Percentiles rank a stretch among this genome's conserved stretches.
phyloP scores from a whole-genome alignment of 208 protist genomes.

The Trypanosoma conorhini region DNA sequence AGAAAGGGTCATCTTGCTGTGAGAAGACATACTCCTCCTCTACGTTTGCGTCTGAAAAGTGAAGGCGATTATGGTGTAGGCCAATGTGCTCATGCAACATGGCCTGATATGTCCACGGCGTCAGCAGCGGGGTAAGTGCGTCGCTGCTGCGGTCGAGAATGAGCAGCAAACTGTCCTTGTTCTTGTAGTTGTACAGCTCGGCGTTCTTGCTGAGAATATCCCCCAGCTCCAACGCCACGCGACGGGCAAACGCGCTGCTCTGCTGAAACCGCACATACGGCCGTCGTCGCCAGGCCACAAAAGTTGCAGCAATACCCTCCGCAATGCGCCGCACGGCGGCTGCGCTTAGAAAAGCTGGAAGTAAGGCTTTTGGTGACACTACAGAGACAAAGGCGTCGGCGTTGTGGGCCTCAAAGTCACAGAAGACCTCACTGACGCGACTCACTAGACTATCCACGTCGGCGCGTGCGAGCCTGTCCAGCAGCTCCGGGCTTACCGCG shows the following conservation, averaged over 20 bases:
- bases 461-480: conserved; percentile 94
- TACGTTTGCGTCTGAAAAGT: conserved; percentile 38
- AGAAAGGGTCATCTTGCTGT: conserved; percentile 95
- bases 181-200: conserved; percentile 89
- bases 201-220: conserved; percentile 71
- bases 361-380: conserved; percentile 45
- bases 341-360: conserved; percentile 33
- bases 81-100: conserved; percentile 98
- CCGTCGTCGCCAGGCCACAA: conserved; percentile 73
- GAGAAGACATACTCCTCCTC: conserved; percentile 85
- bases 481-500: conserved; percentile 49
- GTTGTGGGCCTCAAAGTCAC: conserved; percentile 95
- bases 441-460: conserved; percentile 93
- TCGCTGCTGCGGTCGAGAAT: conserved; percentile 91
- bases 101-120: conserved; percentile 99
- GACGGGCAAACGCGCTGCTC: conserved; percentile 58
- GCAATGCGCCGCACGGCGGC: conserved; percentile 42
- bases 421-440: conserved; percentile 95
- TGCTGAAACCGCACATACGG: conserved; percentile 75
- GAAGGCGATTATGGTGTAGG: conserved; percentile 93
- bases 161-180: conserved; percentile 60
- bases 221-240: conserved; percentile 74
- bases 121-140: conserved; percentile 96
- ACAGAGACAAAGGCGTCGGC: conserved; percentile 66
- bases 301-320: conserved; percentile 72